These are phyloP conservation scores for Prunus dulcis DNA, from an alignment of 306 rosid species.

Conservation along the genomic window DNA sequence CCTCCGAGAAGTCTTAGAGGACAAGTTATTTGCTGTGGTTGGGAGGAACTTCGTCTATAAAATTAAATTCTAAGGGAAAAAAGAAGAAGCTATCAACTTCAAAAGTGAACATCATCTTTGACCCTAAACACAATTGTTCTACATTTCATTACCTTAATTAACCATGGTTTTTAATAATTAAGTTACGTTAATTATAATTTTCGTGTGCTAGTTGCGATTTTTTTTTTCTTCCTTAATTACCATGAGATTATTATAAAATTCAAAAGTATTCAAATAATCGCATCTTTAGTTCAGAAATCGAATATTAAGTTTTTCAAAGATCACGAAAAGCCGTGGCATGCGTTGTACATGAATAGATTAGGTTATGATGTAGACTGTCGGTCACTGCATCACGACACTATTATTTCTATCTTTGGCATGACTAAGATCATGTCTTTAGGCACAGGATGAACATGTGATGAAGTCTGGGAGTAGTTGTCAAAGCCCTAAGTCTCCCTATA, in stretches of 20 bases:
- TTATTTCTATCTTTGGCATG: neutral
- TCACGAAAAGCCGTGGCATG: neutral
- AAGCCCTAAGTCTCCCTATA: no score
- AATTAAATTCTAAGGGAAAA: no score
- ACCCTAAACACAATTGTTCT: neutral
- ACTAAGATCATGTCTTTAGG: neutral
- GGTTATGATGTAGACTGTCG: neutral
- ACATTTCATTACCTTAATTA: no score
- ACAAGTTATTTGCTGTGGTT: neutral
- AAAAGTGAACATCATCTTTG: neutral
- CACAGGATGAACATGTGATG: neutral
- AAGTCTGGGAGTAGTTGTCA: no score
- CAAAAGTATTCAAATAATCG: no score
- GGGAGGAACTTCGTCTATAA: neutral
- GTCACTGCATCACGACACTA: neutral
- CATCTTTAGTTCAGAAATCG: neutral
- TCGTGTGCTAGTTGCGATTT: no score
- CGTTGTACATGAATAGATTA: neutral
- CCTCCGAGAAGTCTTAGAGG: neutral
- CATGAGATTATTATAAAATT: no score
- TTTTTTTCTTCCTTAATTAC: no score
- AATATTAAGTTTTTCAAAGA: neutral
- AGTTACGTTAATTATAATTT: no score
- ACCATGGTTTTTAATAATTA: no score
- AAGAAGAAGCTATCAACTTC: neutral